phyloP scores from a whole-genome alignment of 1,139 yeast genomes.

The Yarrowia galli region DNA sequence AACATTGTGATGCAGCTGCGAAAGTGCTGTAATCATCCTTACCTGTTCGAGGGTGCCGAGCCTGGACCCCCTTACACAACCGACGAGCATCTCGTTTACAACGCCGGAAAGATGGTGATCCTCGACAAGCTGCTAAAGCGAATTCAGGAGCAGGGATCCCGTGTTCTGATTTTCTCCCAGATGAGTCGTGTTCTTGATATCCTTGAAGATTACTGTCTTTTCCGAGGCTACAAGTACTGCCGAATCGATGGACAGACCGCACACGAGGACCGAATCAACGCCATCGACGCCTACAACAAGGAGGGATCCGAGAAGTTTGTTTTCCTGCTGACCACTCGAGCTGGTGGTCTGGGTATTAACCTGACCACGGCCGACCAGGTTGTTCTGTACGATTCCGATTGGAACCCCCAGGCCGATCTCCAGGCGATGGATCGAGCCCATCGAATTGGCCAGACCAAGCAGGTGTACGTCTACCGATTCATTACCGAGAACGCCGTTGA shows the following conservation, averaged over 20 bases:
- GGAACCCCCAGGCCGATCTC: slow-evolving; percentile 99
- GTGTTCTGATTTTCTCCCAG: slow-evolving; percentile 92
- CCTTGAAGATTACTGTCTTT: slow-evolving; percentile 87
- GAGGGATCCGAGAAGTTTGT: slow-evolving; percentile 85
- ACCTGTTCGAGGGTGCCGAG: slow-evolving; percentile 96
- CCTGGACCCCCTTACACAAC: slow-evolving; percentile 99
- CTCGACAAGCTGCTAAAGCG: slow-evolving; percentile 82
- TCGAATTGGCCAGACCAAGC: slow-evolving; percentile 96
- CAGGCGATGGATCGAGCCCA: slow-evolving; percentile 99
- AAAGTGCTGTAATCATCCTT: slow-evolving; percentile 97
- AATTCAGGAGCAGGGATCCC: slow-evolving; percentile 77
- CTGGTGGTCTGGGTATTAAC: slow-evolving; percentile 98
- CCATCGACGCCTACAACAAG: slow-evolving; percentile 89
- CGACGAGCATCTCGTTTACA: slow-evolving; percentile 88
- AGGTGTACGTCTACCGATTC: slow-evolving; percentile 88
- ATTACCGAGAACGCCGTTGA: slow-evolving; percentile 97
- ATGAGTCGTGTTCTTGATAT: slow-evolving; percentile 94
- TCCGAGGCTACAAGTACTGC: slow-evolving; percentile 84
- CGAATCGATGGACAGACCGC: slow-evolving; percentile 95
- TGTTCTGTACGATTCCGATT: slow-evolving; percentile 89
- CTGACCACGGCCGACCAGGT: slow-evolving; percentile 93
- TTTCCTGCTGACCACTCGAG: slow-evolving; percentile 90
- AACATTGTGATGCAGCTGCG: slow-evolving; percentile 97
- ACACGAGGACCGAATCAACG: slow-evolving; percentile 90
- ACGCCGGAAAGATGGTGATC: slow-evolving; percentile 89